A percentile compares a stretch with the other conserved stretches of the same genome.
Evolutionary conservation across 768 basidiomycete species (phyloP).

Genomic region (Trametes elegans): DNA sequence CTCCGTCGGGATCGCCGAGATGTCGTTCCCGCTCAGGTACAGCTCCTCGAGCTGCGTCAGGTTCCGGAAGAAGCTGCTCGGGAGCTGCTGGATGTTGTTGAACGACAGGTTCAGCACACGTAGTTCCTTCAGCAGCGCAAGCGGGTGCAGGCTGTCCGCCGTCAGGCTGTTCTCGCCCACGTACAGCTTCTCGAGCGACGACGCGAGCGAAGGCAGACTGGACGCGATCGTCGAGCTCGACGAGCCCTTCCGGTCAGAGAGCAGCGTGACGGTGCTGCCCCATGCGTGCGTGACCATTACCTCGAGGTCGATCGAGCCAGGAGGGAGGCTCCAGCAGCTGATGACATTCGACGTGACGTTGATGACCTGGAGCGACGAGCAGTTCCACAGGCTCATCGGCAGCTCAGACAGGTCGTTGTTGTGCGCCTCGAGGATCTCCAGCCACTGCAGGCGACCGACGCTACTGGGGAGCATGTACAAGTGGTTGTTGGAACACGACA

Average conservation of each 20-base stretch:
- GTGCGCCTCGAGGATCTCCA: constrained; percentile 81
- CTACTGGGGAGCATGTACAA: constrained; percentile 71
- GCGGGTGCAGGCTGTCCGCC: constrained; percentile 72
- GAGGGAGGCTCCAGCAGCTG: constrained; percentile 67
- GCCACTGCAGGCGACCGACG: constrained; percentile 72
- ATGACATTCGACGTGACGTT: constrained; percentile 91
- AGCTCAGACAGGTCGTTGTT: constrained; percentile 85
- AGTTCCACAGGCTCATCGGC: constrained; percentile 80
- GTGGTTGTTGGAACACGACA: constrained; percentile 92
- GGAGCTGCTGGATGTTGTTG: constrained; percentile 91
- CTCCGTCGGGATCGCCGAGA: constrained; percentile 87
- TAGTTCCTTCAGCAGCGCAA: constrained; percentile 76
- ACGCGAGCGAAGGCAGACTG: constrained; percentile 56
- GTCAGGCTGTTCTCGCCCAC: constrained; percentile 87
- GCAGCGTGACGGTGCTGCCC: constrained; percentile 10
- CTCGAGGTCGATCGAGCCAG: constrained; percentile 22
- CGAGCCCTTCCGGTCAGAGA: constrained; percentile 42
- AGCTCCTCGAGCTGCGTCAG: constrained; percentile 75
- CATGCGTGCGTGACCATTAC: constrained; percentile 6
- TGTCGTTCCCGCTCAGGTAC: constrained; percentile 93
- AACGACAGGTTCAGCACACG: constrained; percentile 88
- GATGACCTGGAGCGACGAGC: constrained; percentile 64
- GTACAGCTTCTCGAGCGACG: constrained; percentile 74
- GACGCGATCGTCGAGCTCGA: constrained; percentile 30
- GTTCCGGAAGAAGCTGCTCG: constrained; percentile 70